Percentiles rank a stretch among this genome's conserved stretches.
Evolutionary conservation across 352 stramenopile genomes (phyloP).

Genomic region (Globisporangium radiosum): DNA sequence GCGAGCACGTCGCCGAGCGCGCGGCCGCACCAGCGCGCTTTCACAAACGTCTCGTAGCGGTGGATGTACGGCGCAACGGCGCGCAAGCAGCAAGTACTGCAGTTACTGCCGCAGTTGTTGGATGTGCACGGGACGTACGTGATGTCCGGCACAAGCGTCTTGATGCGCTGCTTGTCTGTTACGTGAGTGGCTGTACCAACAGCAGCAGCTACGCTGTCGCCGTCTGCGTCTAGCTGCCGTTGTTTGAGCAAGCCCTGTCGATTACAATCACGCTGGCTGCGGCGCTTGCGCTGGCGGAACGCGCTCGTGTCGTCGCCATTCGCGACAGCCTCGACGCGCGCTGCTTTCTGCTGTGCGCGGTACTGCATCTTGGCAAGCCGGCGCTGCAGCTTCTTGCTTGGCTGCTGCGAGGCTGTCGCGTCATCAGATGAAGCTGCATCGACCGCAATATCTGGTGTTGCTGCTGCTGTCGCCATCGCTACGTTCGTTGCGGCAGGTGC

Average conservation of each 20-base stretch:
- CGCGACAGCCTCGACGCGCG: conserved; percentile 10
- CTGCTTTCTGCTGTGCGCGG: conserved; percentile 31
- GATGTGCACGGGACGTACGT: conserved; percentile 22
- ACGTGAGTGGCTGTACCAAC: background rate
- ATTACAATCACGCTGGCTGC: conserved; percentile 27
- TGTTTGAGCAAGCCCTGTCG: conserved; percentile 5
- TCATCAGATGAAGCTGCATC: too few species aligned
- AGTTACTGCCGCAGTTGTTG: conserved; percentile 13
- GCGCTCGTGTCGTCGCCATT: background rate
- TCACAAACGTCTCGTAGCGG: conserved; percentile 87
- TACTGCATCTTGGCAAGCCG: conserved; percentile 34
- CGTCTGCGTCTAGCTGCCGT: conserved; percentile 4
- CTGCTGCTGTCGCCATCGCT: background rate
- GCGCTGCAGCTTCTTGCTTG: conserved; percentile 47
- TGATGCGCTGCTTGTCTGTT: background rate
- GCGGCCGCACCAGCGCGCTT: conserved; percentile 85
- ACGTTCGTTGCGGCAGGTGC: background rate
- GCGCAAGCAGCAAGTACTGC: conserved; percentile 21
- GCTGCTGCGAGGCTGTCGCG: background rate
- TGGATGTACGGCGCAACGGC: conserved; percentile 87
- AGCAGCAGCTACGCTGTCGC: background rate
- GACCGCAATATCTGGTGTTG: too few species aligned
- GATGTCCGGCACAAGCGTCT: conserved; percentile 9
- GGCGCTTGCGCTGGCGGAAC: conserved; percentile 27
- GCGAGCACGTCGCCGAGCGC: conserved; percentile 82